Evolutionary conservation across 2,329 filamentous ascomycete species (phyloP), one percentile per base, ranked within the genome.

Genomic region (Elsinoe necatrix): DNA sequence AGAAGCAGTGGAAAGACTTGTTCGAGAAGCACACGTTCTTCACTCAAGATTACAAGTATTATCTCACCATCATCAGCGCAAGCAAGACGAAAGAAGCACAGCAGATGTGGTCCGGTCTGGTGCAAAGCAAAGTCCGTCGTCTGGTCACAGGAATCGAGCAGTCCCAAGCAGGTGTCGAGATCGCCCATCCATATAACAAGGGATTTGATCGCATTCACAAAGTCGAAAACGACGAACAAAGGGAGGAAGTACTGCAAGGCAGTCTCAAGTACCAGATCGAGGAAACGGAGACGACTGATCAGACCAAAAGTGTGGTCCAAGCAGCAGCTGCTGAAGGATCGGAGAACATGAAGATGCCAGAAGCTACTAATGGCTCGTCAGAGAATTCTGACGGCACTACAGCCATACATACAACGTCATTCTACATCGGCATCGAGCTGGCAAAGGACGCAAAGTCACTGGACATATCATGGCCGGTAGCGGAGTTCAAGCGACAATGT

Each of bases 21-120:
- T 97, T 98, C 68, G 77, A 80, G 45, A 90, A 90, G 65, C 92
- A 97, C 71, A 87, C 84, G 0, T 98, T 98, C 72, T 98, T 98
- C 73, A 95, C 91, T 0, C 72, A 83, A 37, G 90, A 87, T 61
- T 95, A 95, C 77, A 95, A 95, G 70, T 96, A 97, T 70, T 98
- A 97, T 69, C 82, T 98, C 55, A 89, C 86, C 54, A 85, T 98
- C 57, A 86, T 91, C 50, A 83, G 89, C 14, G 85, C 89, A 1
- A 91, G 89, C 69, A 87, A 81, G 59, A 87, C 84, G 29, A 90
- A 91, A 67, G 89, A 95, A 63, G 83, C 86, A 1, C 87, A 95
- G 66, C 85, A 89, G 56, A 80, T 85, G 1, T 97, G 92, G 89
- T 89, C 88, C 16, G 93, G 93, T 37, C 83, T 92, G 54, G 89